Evolutionary conservation across 306 rosid genomes (phyloP).

Genomic region (Glycyrrhiza uralensis): DNA sequence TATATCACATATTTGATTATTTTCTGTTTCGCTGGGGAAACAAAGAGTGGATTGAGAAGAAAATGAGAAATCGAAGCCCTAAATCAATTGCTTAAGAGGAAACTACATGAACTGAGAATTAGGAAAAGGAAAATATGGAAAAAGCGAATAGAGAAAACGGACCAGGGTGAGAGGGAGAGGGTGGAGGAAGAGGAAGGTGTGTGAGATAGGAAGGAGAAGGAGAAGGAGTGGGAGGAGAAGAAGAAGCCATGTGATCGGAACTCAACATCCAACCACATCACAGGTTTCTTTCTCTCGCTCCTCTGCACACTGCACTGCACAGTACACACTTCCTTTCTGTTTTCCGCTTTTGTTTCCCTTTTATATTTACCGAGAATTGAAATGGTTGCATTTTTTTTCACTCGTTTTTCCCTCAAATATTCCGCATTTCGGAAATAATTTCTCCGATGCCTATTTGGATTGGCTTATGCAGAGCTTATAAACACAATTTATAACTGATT

Average conservation of each 20-base stretch:
- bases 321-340: not conserved
- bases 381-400: not conserved
- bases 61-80: conserved; percentile 9
- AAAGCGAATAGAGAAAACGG: conserved; percentile 12
- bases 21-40: not conserved
- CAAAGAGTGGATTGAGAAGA: conserved; percentile 20
- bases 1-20: not conserved
- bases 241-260: conserved; percentile 34
- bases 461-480: no score
- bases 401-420: not conserved
- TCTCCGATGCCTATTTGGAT: no score
- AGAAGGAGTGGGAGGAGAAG: conserved; percentile 12
- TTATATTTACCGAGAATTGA: not conserved
- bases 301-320: not conserved
- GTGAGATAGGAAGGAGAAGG: conserved; percentile 12
- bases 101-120: not conserved
- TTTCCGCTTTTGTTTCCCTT: not conserved
- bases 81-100: not conserved
- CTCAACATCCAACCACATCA: conserved; percentile 18
- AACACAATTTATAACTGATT: no score
- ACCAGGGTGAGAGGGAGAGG: conserved; percentile 44
- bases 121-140: not conserved
- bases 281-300: conserved; percentile 10
- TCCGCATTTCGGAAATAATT: not conserved
- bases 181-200: conserved; percentile 24